Base-by-base conservation (phyloP, 192 early-diverging fungal species). In the Rhizoclosmatium globosum region DNA sequence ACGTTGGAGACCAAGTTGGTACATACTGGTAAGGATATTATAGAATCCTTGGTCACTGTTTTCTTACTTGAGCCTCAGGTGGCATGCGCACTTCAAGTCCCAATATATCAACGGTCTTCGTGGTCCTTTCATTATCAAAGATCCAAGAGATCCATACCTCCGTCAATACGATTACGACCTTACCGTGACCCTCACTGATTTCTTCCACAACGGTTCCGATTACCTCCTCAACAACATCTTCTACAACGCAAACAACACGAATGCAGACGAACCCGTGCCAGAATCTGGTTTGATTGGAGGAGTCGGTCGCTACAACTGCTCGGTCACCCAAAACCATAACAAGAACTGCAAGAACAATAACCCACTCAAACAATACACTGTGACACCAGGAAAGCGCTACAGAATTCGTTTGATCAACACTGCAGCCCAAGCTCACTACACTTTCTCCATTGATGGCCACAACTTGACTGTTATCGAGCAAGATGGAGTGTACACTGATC, bases 1-100 rank as follows among this genome's bases (percentile, higher is more conserved):
- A 85, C 3, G 80, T 90, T 50, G n/a, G 68, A 4, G 76, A 77
- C 59, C 93, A 96, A 70, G 86, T 86, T 11, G 95, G 95, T 48
- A 95, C 93, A 6, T 95, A 91, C 83, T 96, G 95, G 95, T 89
- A 91, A n/a, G n/a, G n/a, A n/a, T n/a, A n/a, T 61, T 47, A n/a
- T n/a, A n/a, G n/a, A n/a, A n/a, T n/a, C n/a, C n/a, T n/a, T n/a
- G n/a, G n/a, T n/a, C n/a, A 76, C 59, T 39, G 7, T 64, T 64
- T 9, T 31, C 39, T 31, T 6, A 17, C n/a, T n/a, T n/a, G n/a
- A n/a, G n/a, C n/a, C n/a, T n/a, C n/a, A n/a, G n/a, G n/a, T n/a
- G 91, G 66, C 73, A 71, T 31, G 69, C 73, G 13, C 73, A 75
- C 42, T 45, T 41, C 46, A n/a, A 47, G 7, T 48, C 59, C n/a